These are phyloP conservation scores for Mucor irregularis DNA, from an alignment of 371 early-diverging fungal genomes.

Conservation along the genomic window DNA sequence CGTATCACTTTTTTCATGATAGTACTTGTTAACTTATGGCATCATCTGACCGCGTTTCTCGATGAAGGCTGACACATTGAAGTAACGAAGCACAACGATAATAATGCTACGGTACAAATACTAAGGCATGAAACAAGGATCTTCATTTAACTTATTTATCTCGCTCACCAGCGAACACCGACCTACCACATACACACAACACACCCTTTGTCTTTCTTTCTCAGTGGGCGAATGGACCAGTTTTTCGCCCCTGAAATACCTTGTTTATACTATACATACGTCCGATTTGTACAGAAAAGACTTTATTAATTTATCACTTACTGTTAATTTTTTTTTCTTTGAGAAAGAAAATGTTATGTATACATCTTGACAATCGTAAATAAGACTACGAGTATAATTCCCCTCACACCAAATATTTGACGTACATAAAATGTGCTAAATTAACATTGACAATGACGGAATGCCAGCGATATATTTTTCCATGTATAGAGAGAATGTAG, in stretches of 20 bases:
- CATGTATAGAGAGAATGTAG: too few relatives aligned
- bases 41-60: not conserved
- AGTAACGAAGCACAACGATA: too few relatives aligned
- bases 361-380: too few relatives aligned
- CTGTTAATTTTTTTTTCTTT: not conserved
- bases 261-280: constrained; percentile 2
- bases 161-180: too few relatives aligned
- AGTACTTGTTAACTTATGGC: not conserved
- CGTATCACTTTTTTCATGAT: not conserved
- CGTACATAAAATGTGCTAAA: too few relatives aligned
- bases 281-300: not conserved
- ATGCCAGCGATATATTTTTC: too few relatives aligned
- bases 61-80: not conserved
- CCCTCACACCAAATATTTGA: too few relatives aligned
- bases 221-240: too few relatives aligned
- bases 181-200: too few relatives aligned
- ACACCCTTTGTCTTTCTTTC: not conserved
- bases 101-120: too few relatives aligned
- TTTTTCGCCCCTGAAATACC: not conserved
- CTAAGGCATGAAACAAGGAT: not conserved
- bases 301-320: not conserved
- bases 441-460: too few relatives aligned
- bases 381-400: too few relatives aligned
- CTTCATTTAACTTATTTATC: not conserved
- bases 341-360: not conserved